Evolutionary conservation across 495 filamentous ascomycete genomes (phyloP).

Genomic region (Xylaria bambusicola): DNA sequence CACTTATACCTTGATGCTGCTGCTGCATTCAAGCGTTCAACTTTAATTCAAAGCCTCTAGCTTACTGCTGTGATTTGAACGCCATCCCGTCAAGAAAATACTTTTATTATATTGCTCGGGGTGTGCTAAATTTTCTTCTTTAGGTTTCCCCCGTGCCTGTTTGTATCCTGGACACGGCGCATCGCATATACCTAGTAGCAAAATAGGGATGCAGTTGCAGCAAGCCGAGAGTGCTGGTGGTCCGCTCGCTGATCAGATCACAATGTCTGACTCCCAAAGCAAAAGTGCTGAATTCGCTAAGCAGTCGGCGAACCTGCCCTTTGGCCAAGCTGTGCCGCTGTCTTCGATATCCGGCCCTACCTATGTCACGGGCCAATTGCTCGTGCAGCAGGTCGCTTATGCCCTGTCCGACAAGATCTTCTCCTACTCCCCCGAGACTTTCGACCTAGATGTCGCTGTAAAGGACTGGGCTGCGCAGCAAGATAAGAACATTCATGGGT

Average conservation of each 20-base stretch:
- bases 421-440: slow-evolving; percentile 91
- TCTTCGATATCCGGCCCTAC: slow-evolving; percentile 80
- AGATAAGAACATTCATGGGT: slow-evolving; percentile 78
- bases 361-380: slow-evolving; percentile 85
- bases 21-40: not conserved
- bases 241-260: slow-evolving; percentile 26
- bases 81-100: not conserved
- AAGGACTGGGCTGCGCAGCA: slow-evolving; percentile 68
- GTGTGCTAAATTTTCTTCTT: no score
- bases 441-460: slow-evolving; percentile 81
- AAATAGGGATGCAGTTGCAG: slow-evolving; percentile 31
- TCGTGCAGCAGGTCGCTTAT: slow-evolving; percentile 96
- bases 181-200: no score
- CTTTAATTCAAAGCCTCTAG: not conserved
- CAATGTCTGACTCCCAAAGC: slow-evolving; percentile 29
- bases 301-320: slow-evolving; percentile 60
- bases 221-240: slow-evolving; percentile 26
- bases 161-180: not conserved
- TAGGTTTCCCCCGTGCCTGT: not conserved
- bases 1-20: not conserved
- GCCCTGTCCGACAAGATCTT: slow-evolving; percentile 93
- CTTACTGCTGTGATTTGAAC: not conserved
- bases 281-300: slow-evolving; percentile 36
- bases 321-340: slow-evolving; percentile 59
- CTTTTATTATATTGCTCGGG: not conserved